Evolutionary conservation across 495 filamentous ascomycete genomes (phyloP), one percentile per base, ranked within the genome.

Genomic region (Xylaria acuta): DNA sequence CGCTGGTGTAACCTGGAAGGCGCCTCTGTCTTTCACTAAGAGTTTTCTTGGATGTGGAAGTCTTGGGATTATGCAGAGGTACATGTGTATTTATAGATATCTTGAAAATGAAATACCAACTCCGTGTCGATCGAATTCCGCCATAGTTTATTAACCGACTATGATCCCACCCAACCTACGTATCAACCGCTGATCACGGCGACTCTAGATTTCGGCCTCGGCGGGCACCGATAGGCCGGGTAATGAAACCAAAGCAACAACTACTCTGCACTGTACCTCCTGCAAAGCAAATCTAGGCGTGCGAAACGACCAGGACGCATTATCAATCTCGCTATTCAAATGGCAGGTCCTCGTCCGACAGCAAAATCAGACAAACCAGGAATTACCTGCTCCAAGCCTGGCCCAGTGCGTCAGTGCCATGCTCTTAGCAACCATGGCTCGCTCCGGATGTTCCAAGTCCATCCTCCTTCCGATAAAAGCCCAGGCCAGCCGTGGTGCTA

Each of bases 21-120:
- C 58, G 59, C 75, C 86, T 88, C 84, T 76, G 79, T 73, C 64
- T 85, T 88, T 86, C 86, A 86, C 80, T 80, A 75, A 75, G 78
- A 72, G 75, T 80, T 83, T 82, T 75, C 79, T 78, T 79, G 86
- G 86, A 85, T 63, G 66, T 83, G 81, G 81, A 78, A 82, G 80
- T 77, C 80, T 73, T 83, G 87, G 86, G 86, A 86, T 86, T 85
- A 81, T 77, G 75, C 77, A 78, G 89, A 90, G 89, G 86, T 77
- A 92, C 87, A 92, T 90, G 51, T 67, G 27, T 60, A 60, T 67
- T 51, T 60, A 30, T 60, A 41, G 9, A 60, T 60, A 60, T n/a
- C 11, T 49, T 27, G 25, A 60, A 49, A 25, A 41, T 30, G 1
- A 43, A 63, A 49, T 67, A 45, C 41, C 51, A 30, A 62, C 9